phyloP scores from a whole-genome alignment of 2,329 filamentous ascomycete genomes.

The Cytospora leucostoma region DNA sequence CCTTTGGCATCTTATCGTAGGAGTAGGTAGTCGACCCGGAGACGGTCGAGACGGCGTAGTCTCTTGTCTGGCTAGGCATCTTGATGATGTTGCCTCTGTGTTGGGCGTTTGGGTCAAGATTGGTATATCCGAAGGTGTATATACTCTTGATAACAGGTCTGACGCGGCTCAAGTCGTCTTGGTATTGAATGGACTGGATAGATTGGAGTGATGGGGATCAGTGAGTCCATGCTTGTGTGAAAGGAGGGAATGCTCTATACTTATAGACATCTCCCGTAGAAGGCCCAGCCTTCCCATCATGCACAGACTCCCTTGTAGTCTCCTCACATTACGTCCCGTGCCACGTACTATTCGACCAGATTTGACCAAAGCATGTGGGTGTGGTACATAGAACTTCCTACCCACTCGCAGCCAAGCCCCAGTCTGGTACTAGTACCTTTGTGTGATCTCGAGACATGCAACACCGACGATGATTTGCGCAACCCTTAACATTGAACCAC shows the following conservation, averaged over 20 bases:
- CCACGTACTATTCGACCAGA: not conserved
- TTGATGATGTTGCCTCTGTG: constrained; percentile 7
- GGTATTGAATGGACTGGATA: not conserved
- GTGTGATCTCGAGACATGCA: not conserved
- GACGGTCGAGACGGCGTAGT: constrained; percentile 36
- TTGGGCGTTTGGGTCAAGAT: not conserved
- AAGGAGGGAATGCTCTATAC: constrained; percentile 6
- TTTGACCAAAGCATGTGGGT: not conserved
- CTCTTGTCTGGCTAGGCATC: constrained; percentile 33
- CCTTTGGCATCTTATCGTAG: constrained; percentile 33
- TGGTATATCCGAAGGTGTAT: not conserved
- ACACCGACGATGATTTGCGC: not conserved
- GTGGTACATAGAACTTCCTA: constrained; percentile 1
- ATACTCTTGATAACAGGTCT: not conserved
- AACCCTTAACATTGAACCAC: constrained; percentile 5
- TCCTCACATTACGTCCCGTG: not conserved
- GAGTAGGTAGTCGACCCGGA: constrained; percentile 38
- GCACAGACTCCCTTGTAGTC: not conserved
- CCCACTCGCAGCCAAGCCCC: constrained; percentile 11
- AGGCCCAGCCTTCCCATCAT: not conserved
- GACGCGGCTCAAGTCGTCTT: not conserved
- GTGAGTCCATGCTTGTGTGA: not conserved
- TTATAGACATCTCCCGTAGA: constrained; percentile 16
- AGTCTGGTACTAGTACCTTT: not conserved
- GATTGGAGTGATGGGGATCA: constrained; percentile 7